Evolutionary conservation across 495 filamentous ascomycete genomes (phyloP), one percentile per base, ranked within the genome.

Genomic region (Neurospora tetraspora): DNA sequence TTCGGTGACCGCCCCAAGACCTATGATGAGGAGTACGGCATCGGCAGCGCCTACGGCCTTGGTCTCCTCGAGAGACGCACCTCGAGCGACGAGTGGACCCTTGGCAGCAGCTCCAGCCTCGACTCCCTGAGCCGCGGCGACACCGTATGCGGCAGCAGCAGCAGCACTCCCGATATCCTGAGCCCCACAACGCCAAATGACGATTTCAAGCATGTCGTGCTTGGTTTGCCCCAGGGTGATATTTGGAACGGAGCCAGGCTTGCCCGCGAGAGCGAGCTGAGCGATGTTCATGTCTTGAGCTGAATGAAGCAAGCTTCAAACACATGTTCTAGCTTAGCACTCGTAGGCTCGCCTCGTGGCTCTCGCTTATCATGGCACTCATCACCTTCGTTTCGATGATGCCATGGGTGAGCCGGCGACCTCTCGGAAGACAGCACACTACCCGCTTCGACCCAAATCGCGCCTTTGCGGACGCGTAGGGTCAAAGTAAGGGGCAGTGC

Each of bases 1-100:
- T 79, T 89, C 61, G 95, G 95, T 70, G 82, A 86, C 70, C 78
- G 79, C 61, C 77, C 79, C 45, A 78, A 76, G 70, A 61, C 73
- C 9, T n/a, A 76, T 7, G 82, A 82, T 69, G 83, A 85, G 72
- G 83, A 83, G 73, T 80, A 78, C 65, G 73, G 74, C 39, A 68
- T 73, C 31, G 69, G 71, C 27, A 74, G 65, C 69, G 75, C 74
- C 5, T 81, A 81, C 74, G 79, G 80, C 14, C 74, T 81, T 2
- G 79, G 79, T 8, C 71, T 81, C 36, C 71, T 83, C n/a, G 75
- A 77, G 34, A 77, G 75, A 5, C 74, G 76, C 36, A 71, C 75
- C 0, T 31, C 39, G 5, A 47, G 71, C 73, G 84, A 85, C 72
- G 83, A 84, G 73, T 86, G 84, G 84, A 85, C 84, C 12, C 76